Percentiles rank a stretch among this genome's conserved stretches.
phyloP scores from a whole-genome alignment of 2,329 filamentous ascomycete species.

The Colletotrichum horii region DNA sequence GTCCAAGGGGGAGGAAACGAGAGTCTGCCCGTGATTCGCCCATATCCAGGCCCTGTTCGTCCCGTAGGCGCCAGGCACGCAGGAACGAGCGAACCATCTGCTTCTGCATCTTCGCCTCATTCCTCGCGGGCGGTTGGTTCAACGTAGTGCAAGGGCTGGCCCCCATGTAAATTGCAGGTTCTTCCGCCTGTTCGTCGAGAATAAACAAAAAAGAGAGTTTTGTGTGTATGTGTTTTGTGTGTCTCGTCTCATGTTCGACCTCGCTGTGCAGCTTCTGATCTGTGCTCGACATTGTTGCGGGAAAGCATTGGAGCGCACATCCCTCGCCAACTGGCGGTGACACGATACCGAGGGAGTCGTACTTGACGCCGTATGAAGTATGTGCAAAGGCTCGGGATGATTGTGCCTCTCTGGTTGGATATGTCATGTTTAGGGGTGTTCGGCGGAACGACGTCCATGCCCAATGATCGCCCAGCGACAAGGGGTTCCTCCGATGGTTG shows the following conservation, averaged over 20 bases:
- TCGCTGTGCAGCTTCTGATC: neutral
- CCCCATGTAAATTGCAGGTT: neutral
- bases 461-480: neutral
- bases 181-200: neutral
- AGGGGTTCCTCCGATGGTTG: neutral
- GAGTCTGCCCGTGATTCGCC: neutral
- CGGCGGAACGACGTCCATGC: neutral
- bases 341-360: neutral
- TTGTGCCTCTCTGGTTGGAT: neutral
- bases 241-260: neutral
- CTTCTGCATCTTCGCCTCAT: neutral
- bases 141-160: neutral
- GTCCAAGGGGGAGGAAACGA: neutral
- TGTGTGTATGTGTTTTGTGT: neutral
- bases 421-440: neutral
- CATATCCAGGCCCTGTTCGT: neutral
- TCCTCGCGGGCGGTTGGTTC: neutral
- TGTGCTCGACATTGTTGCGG: neutral
- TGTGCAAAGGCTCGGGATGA: neutral
- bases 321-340: neutral
- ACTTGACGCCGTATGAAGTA: neutral
- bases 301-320: neutral
- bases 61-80: neutral
- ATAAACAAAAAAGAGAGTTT: neutral
- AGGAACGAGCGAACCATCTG: neutral